These are phyloP conservation scores for Pythium catenulatum DNA, from an alignment of 352 stramenopile genomes.

Conservation along the genomic window DNA sequence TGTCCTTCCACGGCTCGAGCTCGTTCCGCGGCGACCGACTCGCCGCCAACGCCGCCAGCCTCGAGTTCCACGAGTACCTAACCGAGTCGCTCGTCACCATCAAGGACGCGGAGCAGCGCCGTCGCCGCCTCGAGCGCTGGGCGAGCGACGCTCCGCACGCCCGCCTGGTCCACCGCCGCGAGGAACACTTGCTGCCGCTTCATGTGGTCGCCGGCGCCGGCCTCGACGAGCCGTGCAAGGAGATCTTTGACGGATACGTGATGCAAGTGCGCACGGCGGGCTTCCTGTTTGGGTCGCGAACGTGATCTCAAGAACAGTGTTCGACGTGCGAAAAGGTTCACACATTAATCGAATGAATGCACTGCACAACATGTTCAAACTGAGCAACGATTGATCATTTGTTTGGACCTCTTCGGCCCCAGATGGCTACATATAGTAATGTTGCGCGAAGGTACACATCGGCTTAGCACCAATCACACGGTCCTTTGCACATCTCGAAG, in stretches of 20 bases:
- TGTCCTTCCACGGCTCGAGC: slow-evolving; percentile 40
- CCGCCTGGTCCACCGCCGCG: slow-evolving; percentile 63
- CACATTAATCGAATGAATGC: neutral
- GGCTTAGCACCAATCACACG: neutral
- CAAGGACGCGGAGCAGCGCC: slow-evolving; percentile 29
- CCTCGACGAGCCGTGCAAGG: slow-evolving; percentile 69
- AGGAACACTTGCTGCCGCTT: slow-evolving; percentile 81
- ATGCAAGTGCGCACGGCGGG: slow-evolving; percentile 48
- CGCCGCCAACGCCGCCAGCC: slow-evolving; percentile 1
- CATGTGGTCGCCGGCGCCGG: slow-evolving; percentile 73
- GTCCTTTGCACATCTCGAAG: neutral
- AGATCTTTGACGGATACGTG: slow-evolving; percentile 52
- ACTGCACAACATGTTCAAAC: neutral
- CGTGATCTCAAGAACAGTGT: neutral
- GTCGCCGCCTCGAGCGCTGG: slow-evolving; percentile 66
- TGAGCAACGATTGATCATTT: neutral
- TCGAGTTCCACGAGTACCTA: slow-evolving; percentile 47
- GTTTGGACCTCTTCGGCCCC: neutral
- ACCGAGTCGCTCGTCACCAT: slow-evolving; percentile 28
- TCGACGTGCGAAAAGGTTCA: too few relatives aligned
- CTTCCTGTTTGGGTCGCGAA: slow-evolving; percentile 41
- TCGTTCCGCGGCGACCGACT: slow-evolving; percentile 22
- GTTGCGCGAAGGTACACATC: slow-evolving; percentile 66
- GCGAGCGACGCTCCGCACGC: slow-evolving; percentile 65
- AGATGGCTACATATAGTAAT: slow-evolving; percentile 29